These are phyloP conservation scores for Iris macrosiphon DNA, from an alignment of 106 monocot genomes.

Conservation along the genomic window DNA sequence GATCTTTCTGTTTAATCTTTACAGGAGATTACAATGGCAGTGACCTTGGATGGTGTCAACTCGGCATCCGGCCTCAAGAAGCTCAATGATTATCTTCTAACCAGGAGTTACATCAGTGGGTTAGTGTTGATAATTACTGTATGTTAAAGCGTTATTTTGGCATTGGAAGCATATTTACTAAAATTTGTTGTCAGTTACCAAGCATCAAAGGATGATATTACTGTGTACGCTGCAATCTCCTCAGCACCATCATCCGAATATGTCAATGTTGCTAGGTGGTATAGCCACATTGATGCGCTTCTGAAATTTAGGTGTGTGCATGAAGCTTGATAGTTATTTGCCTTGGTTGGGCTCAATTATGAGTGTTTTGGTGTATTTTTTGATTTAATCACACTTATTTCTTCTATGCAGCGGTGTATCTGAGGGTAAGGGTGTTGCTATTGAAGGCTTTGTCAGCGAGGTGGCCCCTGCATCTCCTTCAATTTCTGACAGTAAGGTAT, in stretches of 20 bases:
- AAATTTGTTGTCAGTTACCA: conserved; percentile 55
- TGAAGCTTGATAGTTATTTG: neutral
- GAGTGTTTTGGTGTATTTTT: neutral
- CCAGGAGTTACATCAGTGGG: conserved; percentile 90
- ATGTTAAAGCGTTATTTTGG: conserved; percentile 2
- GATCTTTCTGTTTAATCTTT: too few relatives aligned
- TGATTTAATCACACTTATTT: neutral
- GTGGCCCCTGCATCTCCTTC: conserved; percentile 34
- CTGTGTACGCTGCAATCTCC: conserved; percentile 38
- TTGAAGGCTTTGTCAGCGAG: conserved; percentile 28
- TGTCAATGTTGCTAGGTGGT: conserved; percentile 63
- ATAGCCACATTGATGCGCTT: conserved; percentile 66
- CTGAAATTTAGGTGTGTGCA: conserved; percentile 36
- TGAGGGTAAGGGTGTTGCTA: conserved; percentile 50
- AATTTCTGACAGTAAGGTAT: conserved; percentile 51
- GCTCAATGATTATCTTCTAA: conserved; percentile 80
- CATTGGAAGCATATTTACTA: conserved; percentile 8
- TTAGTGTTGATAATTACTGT: conserved; percentile 8
- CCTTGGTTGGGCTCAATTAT: neutral
- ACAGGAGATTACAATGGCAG: conserved; percentile 94
- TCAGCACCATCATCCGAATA: conserved; percentile 38
- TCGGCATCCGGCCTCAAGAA: conserved; percentile 71
- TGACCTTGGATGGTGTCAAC: conserved; percentile 37
- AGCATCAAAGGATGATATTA: conserved; percentile 81
- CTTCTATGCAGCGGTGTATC: conserved; percentile 35